Evolutionary conservation across 176 grass and related monocot genomes (phyloP).

Genomic region (Oryza brachyantha): DNA sequence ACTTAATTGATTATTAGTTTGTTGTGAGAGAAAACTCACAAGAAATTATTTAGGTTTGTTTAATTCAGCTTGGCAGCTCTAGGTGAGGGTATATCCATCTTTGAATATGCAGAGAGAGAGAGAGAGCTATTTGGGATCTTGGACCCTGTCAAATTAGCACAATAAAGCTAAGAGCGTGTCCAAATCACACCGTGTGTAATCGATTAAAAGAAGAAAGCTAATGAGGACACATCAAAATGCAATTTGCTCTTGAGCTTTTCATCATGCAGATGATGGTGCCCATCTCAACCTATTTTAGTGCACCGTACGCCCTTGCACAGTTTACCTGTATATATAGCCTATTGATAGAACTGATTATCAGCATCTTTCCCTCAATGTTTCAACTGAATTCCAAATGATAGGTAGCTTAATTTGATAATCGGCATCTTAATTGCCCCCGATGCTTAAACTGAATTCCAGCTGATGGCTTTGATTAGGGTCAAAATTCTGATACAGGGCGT

Average conservation of each 20-base stretch:
- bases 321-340: neutral
- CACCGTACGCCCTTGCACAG: neutral
- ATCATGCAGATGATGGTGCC: neutral
- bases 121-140: conserved; percentile 31
- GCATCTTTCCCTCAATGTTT: neutral
- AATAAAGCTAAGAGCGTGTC: conserved; percentile 7
- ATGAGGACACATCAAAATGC: neutral
- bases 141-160: conserved; percentile 42
- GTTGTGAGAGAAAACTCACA: conserved; percentile 30
- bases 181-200: conserved; percentile 15
- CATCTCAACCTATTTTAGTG: neutral
- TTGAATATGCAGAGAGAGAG: conserved; percentile 28
- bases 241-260: conserved; percentile 1
- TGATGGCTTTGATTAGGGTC: conserved; percentile 5
- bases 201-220: conserved; percentile 13
- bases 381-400: no score
- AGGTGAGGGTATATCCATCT: conserved; percentile 30
- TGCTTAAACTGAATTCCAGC: no score
- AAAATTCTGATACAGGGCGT: neutral
- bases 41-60: conserved; percentile 40
- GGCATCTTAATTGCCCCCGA: no score
- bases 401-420: no score
- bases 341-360: neutral
- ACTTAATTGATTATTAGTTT: conserved; percentile 14
- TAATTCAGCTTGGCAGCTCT: conserved; percentile 50